These are phyloP conservation scores for Cystobasidium sp. DNA, from an alignment of 1,284 basidiomycete species.

Conservation along the genomic window DNA sequence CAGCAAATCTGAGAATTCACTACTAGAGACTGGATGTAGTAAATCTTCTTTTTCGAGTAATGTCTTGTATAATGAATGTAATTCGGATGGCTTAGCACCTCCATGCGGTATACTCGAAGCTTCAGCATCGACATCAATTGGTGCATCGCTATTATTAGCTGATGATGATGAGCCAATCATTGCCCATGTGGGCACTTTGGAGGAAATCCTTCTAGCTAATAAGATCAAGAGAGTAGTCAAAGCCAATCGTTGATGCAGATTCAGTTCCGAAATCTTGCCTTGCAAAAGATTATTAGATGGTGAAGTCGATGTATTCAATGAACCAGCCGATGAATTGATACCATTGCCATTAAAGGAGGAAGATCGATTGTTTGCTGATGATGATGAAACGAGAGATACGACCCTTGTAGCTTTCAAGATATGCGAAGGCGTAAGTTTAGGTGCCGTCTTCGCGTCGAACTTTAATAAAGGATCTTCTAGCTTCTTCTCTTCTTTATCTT, in stretches of 20 bases:
- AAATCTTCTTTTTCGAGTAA: conserved; percentile 39
- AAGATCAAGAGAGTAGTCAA: conserved; percentile 37
- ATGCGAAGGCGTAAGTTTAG: conserved; percentile 34
- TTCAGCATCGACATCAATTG: conserved; percentile 18
- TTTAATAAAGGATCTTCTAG: conserved; percentile 7
- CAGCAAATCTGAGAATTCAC: conserved; percentile 35
- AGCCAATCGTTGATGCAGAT: conserved; percentile 39
- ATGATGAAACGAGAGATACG: conserved; percentile 31
- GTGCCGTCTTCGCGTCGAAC: conserved; percentile 26
- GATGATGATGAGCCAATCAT: background rate
- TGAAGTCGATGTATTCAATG: conserved; percentile 5
- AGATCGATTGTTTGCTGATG: conserved; percentile 2
- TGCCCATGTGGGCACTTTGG: conserved; percentile 12
- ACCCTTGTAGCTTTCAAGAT: conserved; percentile 39
- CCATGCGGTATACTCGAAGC: conserved; percentile 23
- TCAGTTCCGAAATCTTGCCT: conserved; percentile 27
- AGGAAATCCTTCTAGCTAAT: conserved; percentile 17
- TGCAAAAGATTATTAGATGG: conserved; percentile 21
- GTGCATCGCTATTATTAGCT: background rate
- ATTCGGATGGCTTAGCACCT: conserved; percentile 25
- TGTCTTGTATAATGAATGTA: conserved; percentile 23
- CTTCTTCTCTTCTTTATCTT: background rate
- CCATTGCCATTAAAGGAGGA: background rate
- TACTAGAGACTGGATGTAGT: conserved; percentile 33
- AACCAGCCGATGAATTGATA: conserved; percentile 19